phyloP scores from a whole-genome alignment of 2,329 filamentous ascomycete genomes.

The Chrysoporthe austroafricana region DNA sequence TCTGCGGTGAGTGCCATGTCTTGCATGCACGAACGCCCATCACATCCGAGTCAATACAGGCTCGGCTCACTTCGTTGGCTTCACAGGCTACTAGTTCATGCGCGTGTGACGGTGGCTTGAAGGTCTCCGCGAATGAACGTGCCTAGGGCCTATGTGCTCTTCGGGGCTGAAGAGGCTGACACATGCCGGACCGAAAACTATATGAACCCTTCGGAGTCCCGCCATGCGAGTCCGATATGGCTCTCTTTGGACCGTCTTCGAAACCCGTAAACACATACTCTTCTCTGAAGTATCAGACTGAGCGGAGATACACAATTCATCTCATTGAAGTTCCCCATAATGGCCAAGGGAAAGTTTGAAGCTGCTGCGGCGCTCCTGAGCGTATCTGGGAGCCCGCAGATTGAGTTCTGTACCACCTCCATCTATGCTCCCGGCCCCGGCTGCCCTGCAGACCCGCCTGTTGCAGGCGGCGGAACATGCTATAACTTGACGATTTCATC shows the following conservation, averaged over 20 bases:
- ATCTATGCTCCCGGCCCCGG: neutral
- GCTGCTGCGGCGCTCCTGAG: neutral
- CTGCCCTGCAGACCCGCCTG: constrained; percentile 4
- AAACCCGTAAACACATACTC: neutral
- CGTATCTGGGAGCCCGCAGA: neutral
- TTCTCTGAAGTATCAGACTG: neutral
- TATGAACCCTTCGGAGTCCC: neutral
- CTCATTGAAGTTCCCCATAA: neutral
- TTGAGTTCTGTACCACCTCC: constrained; percentile 13
- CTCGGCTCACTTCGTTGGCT: neutral
- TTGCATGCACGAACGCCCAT: neutral
- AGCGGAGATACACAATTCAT: neutral
- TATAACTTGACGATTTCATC: constrained; percentile 12
- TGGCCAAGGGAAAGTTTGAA: constrained; percentile 12
- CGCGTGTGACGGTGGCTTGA: constrained; percentile 3
- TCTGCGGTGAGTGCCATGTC: neutral
- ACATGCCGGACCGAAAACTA: neutral
- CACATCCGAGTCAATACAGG: constrained; percentile 6
- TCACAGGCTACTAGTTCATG: neutral
- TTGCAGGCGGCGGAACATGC: constrained; percentile 8
- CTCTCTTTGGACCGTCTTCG: neutral
- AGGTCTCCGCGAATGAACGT: no score
- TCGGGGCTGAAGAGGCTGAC: constrained; percentile 4
- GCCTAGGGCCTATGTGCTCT: neutral
- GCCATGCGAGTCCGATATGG: neutral